Base-by-base conservation (phyloP, 495 filamentous ascomycete species). In the Entonaema liquescens region DNA sequence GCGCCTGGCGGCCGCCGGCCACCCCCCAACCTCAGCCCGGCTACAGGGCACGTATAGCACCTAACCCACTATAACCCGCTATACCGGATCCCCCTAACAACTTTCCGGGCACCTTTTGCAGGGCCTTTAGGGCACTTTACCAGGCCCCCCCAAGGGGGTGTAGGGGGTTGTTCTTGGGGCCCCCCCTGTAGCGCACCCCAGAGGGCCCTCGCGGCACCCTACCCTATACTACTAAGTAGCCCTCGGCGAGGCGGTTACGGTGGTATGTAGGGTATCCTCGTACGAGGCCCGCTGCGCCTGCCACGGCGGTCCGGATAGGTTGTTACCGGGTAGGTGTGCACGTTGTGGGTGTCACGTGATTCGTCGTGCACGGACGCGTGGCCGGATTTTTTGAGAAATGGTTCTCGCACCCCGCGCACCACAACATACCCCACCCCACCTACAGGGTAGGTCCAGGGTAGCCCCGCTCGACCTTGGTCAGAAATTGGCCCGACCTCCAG, bases 371-470 rank as follows among this genome's bases (percentile, higher is more conserved):
- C 23, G n/a, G n/a, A n/a, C n/a, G n/a, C n/a, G n/a, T n/a, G n/a
- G n/a, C n/a, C n/a, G n/a, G n/a, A n/a, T n/a, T 23, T 8, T n/a
- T n/a, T n/a, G n/a, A n/a, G n/a, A n/a, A n/a, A 25, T n/a, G 26
- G 21, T n/a, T n/a, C n/a, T n/a, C n/a, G n/a, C n/a, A n/a, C 36
- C 36, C 15, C 36, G 36, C 36, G 36, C 36, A 40, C 36, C 15
- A n/a, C 15, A 7, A 40, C 36, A n/a, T n/a, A n/a, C n/a, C n/a
- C n/a, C n/a, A n/a, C n/a, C n/a, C 3, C 15, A 17, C 7, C 36
- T 54, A 54, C 26, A 26, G 50, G 50, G 50, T 54, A 54, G 50
- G 23, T 54, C 0, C 50, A 31, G 50, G 50, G 50, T 54, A 54
- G 50, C 26, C n/a, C n/a, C n/a, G n/a, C n/a, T n/a, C n/a, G n/a